Percentiles rank a stretch among this genome's conserved stretches.
Conservation (phyloP, 345 rosid genomes). For the Lumnitzera littorea region DNA sequence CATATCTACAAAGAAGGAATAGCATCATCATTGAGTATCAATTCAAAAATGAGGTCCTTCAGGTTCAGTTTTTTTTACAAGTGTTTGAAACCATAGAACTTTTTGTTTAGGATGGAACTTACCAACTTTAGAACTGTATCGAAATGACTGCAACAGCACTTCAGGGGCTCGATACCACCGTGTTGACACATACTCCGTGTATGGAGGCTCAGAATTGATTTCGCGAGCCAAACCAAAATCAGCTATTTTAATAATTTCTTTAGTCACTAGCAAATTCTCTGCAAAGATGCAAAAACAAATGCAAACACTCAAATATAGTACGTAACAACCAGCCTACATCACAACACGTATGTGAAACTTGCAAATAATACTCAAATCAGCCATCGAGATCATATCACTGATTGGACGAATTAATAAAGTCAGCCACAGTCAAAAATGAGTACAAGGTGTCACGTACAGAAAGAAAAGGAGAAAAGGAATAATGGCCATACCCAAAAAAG, state of each 20-base stretch:
- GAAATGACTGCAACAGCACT: slow-evolving; percentile 22
- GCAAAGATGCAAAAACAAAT: slow-evolving; percentile 1
- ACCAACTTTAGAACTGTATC: slow-evolving; percentile 37
- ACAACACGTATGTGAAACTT: neutral
- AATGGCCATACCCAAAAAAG: no score
- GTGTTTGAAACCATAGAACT: neutral
- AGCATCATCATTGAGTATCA: neutral
- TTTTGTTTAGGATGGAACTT: slow-evolving; percentile 5
- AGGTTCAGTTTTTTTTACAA: neutral
- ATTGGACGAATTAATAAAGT: no score
- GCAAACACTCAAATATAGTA: neutral
- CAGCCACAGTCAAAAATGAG: no score
- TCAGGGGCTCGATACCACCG: slow-evolving; percentile 52
- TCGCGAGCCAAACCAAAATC: slow-evolving; percentile 44
- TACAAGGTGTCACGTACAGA: no score
- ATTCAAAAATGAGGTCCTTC: neutral
- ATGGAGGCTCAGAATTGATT: slow-evolving; percentile 30
- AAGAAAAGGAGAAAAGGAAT: no score
- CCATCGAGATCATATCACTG: no score
- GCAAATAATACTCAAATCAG: no score
- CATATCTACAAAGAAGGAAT: slow-evolving; percentile 23
- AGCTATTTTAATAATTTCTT: slow-evolving; percentile 29
- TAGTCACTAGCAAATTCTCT: slow-evolving; percentile 34
- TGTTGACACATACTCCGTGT: slow-evolving; percentile 28
- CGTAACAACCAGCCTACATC: neutral